Conservation (phyloP, 2,329 filamentous ascomycete species). For the Ciborinia camelliae region DNA sequence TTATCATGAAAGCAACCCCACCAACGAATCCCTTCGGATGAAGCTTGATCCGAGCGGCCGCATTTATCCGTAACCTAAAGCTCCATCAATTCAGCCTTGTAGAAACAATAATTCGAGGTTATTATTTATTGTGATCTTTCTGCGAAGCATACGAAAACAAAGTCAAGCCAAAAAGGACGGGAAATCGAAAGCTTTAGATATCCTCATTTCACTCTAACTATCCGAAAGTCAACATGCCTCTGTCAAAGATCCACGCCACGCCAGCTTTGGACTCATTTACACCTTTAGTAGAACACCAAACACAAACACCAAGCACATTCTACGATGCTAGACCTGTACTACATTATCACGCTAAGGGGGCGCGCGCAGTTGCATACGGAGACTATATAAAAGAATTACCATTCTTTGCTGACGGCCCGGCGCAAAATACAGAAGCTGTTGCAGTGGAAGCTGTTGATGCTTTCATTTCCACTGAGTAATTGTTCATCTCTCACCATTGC, state of each 20-base stretch:
- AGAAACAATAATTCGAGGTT: constrained; percentile 1
- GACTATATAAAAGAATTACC: constrained; percentile 53
- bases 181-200: not conserved
- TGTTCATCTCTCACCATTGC: not conserved
- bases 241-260: constrained; percentile 53
- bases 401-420: constrained; percentile 42
- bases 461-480: constrained; percentile 58
- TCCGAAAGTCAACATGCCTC: constrained; percentile 28
- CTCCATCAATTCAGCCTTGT: not conserved
- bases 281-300: constrained; percentile 64
- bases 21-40: not conserved
- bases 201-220: not conserved
- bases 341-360: constrained; percentile 56
- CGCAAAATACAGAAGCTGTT: constrained; percentile 18
- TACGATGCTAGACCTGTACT: constrained; percentile 68
- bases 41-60: not conserved
- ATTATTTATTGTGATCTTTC: not conserved
- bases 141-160: not conserved
- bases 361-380: constrained; percentile 56
- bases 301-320: constrained; percentile 70
- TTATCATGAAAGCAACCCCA: not conserved
- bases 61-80: not conserved
- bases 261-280: constrained; percentile 60
- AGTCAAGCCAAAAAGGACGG: not conserved
- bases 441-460: constrained; percentile 41